Conservation (phyloP, 805 yeast genomes). For the Teunomyces atbi region DNA sequence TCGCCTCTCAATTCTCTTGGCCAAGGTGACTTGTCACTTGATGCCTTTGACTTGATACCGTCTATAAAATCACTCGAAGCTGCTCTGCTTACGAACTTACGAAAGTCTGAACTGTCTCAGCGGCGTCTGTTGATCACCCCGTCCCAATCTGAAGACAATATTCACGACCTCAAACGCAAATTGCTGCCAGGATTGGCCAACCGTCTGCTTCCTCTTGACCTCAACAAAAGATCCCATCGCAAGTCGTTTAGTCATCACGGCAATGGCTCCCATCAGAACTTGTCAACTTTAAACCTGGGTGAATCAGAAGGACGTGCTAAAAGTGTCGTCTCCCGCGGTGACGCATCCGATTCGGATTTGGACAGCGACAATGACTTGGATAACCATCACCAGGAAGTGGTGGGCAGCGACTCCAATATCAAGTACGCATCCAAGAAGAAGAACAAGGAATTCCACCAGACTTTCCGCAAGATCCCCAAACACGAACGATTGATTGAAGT, state of each 20-base stretch:
- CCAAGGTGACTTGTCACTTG: constrained; percentile 44
- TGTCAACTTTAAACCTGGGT: background rate
- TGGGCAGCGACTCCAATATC: constrained; percentile 10
- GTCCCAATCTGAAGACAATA: constrained; percentile 18
- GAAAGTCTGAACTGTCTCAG: constrained; percentile 7
- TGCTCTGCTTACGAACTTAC: constrained; percentile 4
- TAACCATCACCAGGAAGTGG: background rate
- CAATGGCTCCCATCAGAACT: constrained; percentile 4
- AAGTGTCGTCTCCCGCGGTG: background rate
- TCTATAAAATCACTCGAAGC: constrained; percentile 6
- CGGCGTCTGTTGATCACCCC: constrained; percentile 14
- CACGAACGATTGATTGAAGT: constrained; percentile 80
- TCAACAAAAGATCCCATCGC: constrained; percentile 17
- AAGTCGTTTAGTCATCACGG: constrained; percentile 16
- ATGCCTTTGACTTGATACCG: constrained; percentile 17
- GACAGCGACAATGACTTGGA: constrained; percentile 7
- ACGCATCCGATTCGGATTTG: background rate
- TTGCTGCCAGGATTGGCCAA: constrained; percentile 19
- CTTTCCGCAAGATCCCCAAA: constrained; percentile 65
- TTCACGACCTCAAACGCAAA: constrained; percentile 11
- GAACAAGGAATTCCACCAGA: constrained; percentile 70
- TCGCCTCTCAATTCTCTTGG: constrained; percentile 50
- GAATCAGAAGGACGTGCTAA: background rate
- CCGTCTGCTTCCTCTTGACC: constrained; percentile 14
- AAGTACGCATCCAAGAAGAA: constrained; percentile 15